phyloP scores from a whole-genome alignment of 176 grass and related monocot species.

The Carex pumila region DNA sequence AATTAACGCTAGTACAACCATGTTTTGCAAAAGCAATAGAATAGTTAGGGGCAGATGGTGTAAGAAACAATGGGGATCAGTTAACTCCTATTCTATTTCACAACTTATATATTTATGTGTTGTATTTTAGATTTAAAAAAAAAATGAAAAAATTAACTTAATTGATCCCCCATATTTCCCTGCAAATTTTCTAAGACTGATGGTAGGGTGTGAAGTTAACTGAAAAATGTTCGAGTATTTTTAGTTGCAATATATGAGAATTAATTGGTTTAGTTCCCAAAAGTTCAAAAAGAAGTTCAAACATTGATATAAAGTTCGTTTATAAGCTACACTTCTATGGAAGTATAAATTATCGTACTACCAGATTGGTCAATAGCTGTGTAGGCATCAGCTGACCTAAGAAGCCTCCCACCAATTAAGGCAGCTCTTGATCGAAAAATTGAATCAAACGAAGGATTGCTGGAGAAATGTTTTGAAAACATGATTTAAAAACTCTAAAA shows the following conservation, averaged over 20 bases:
- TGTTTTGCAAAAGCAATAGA: neutral
- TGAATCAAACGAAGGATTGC: constrained; percentile 61
- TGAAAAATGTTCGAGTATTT: neutral
- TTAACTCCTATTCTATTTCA: too few species aligned
- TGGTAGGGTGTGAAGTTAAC: too few species aligned
- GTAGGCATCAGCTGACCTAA: constrained; percentile 63
- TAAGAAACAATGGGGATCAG: neutral
- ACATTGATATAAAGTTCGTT: neutral
- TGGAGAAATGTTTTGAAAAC: constrained; percentile 16
- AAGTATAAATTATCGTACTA: constrained; percentile 37
- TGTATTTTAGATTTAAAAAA: too few species aligned
- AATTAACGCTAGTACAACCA: neutral
- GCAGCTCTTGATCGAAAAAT: constrained; percentile 71
- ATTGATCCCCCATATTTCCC: too few species aligned
- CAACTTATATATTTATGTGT: too few species aligned
- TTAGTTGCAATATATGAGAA: neutral
- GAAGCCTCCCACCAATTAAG: constrained; percentile 80
- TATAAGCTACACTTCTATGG: constrained; percentile 1
- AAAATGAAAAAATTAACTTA: too few species aligned
- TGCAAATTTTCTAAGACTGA: neutral
- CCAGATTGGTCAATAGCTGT: constrained; percentile 39
- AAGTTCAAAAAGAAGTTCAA: neutral
- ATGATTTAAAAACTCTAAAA: neutral
- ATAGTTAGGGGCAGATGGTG: neutral
- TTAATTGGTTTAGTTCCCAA: neutral